Evolutionary conservation across 257 asterid genomes (phyloP), one percentile per base, ranked within the genome.

Genomic region (Solanum piurae): DNA sequence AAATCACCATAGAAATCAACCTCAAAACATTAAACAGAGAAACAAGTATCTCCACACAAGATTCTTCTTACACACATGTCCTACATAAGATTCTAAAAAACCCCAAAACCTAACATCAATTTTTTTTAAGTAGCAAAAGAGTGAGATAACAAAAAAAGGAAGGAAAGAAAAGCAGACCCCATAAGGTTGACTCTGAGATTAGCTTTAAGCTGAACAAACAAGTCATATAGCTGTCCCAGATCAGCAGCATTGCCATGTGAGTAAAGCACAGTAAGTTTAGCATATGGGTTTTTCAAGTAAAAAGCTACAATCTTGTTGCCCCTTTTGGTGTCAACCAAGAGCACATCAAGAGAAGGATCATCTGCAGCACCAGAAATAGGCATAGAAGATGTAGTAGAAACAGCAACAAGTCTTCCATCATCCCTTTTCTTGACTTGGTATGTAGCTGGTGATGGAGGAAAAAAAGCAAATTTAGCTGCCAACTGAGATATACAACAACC

Each of bases 181-280:
- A 96, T 91, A 84, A 96, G 96, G 92, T 96, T 96, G 92, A 96
- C 98, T 90, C 98, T 93, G 82, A 96, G 98, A 94, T 96, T 96
- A 79, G 98, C 96, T 90, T 94, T 95, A 91, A 96, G 99, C 92
- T 96, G 99, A 34, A 95, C 91, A 93, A 96, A 96, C 90, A 96
- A 96, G 90, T 96, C 99, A 91, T 94, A 96, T 85, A 96, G 98
- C 90, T 96, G 99, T 83, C 99, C 99, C 89, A 96, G 96, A 95
- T 96, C 99, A 93, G 99, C 98, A 21, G 99, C 99, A 94, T 96
- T 96, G 68, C 99, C 99, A 90, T 96, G 99, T 52, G 98, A 95
- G 88, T 96, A 96, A 83, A 96, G 91, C 83, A 96, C 87, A 55
- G 99, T 96, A 72, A 96, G 98, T 90, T 94, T 93, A 4, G 99